Percentiles rank a stretch among this genome's conserved stretches.
These are phyloP conservation scores for Vitis amurensis DNA, from an alignment of 164 flowering plant genomes.

Conservation along the genomic window DNA sequence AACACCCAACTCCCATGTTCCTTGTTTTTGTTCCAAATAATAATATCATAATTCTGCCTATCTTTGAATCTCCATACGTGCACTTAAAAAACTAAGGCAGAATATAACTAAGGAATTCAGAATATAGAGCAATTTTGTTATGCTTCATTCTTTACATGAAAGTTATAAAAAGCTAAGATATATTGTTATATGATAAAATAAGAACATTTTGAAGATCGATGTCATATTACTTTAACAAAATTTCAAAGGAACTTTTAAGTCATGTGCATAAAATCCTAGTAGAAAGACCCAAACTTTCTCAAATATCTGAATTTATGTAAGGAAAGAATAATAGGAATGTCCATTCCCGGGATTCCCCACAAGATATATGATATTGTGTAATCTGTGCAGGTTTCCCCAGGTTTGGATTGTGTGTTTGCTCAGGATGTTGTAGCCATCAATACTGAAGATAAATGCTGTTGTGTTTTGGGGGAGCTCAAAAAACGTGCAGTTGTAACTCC, in stretches of 20 bases:
- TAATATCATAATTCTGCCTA: background rate
- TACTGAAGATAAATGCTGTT: conserved; percentile 41
- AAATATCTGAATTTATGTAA: too few species aligned
- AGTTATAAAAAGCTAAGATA: background rate
- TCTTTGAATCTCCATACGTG: background rate
- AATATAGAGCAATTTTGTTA: background rate
- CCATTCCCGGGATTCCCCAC: too few species aligned
- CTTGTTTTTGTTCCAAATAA: background rate
- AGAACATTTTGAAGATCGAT: background rate
- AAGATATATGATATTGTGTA: background rate
- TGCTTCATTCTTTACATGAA: background rate
- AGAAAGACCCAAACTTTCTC: too few species aligned
- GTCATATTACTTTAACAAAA: background rate
- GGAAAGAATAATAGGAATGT: too few species aligned
- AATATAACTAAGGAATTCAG: background rate
- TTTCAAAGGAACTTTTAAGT: too few species aligned
- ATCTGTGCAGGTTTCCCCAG: conserved; percentile 54
- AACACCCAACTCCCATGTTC: too few species aligned
- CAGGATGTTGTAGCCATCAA: conserved; percentile 64
- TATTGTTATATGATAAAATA: background rate
- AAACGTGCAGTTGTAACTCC: conserved; percentile 60
- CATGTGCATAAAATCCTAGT: too few species aligned
- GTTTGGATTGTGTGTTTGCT: conserved; percentile 49
- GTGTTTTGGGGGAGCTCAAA: conserved; percentile 51
- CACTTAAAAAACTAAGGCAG: background rate